Conservation (phyloP, 371 early-diverging fungal genomes). For the Mortierella sp. region DNA sequence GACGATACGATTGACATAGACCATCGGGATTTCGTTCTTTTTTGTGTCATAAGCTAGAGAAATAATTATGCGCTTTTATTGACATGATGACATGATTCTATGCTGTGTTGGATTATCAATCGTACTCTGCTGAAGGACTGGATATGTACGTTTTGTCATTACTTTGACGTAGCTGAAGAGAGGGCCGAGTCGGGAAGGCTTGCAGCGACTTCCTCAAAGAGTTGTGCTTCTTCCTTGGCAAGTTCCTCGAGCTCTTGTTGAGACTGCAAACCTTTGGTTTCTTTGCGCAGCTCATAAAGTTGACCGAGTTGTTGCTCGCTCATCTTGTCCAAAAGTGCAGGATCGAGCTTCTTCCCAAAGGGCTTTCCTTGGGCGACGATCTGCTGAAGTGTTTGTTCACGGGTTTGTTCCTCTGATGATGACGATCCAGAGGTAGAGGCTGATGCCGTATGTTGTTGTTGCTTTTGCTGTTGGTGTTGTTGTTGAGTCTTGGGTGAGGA, state of each 20-base stretch:
- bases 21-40: no score
- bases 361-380: conserved; percentile 35
- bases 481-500: conserved; percentile 12
- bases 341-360: conserved; percentile 66
- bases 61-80: neutral
- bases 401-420: conserved; percentile 21
- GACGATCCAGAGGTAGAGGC: conserved; percentile 45
- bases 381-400: conserved; percentile 28
- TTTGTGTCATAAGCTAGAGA: no score
- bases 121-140: no score
- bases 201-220: conserved; percentile 37
- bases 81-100: neutral
- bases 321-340: conserved; percentile 66
- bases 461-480: conserved; percentile 6
- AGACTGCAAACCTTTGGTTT: conserved; percentile 61
- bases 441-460: neutral
- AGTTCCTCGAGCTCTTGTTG: conserved; percentile 43
- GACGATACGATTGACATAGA: no score
- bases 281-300: conserved; percentile 69
- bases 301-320: conserved; percentile 77
- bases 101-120: neutral
- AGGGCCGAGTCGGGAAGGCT: conserved; percentile 21
- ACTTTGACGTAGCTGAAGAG: conserved; percentile 7
- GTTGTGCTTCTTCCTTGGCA: conserved; percentile 40
- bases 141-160: no score